phyloP scores from a whole-genome alignment of 1,139 yeast genomes.

The Pichia sp. region DNA sequence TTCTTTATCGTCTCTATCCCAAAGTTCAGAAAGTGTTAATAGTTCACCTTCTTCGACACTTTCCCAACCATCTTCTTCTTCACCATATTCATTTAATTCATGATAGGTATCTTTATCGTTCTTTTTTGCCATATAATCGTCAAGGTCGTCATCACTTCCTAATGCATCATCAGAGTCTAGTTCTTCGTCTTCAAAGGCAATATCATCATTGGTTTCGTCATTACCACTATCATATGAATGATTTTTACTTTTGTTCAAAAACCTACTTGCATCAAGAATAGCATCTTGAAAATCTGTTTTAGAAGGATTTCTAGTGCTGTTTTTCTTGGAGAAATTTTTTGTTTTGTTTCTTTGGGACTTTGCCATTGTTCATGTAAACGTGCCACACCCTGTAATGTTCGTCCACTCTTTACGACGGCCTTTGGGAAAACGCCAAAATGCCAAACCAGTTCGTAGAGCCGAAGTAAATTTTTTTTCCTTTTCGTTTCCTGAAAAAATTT shows the following conservation, averaged over 20 bases:
- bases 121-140: slow-evolving; percentile 35
- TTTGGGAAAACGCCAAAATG: too few species aligned
- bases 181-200: slow-evolving; percentile 56
- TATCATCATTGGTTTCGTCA: slow-evolving; percentile 31
- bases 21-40: slow-evolving; percentile 73
- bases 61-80: slow-evolving; percentile 42
- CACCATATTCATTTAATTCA: slow-evolving; percentile 33
- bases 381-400: too few species aligned
- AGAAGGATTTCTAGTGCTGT: slow-evolving; percentile 16
- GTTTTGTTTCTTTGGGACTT: neutral
- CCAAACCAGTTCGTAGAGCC: slow-evolving; percentile 1
- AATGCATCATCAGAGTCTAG: slow-evolving; percentile 72
- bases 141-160: slow-evolving; percentile 71
- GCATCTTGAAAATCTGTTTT: slow-evolving; percentile 31
- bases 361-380: slow-evolving; percentile 2
- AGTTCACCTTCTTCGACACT: slow-evolving; percentile 68
- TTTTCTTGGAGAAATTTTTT: slow-evolving; percentile 8
- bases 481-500: neutral
- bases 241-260: slow-evolving; percentile 23
- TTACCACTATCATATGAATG: slow-evolving; percentile 17
- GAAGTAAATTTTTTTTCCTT: neutral
- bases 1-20: slow-evolving; percentile 75
- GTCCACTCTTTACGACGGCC: too few species aligned
- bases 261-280: slow-evolving; percentile 30
- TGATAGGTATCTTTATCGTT: slow-evolving; percentile 22